Evolutionary conservation across 371 early-diverging fungal species (phyloP), one percentile per base, ranked within the genome.

Genomic region (Chytridiales sp.): DNA sequence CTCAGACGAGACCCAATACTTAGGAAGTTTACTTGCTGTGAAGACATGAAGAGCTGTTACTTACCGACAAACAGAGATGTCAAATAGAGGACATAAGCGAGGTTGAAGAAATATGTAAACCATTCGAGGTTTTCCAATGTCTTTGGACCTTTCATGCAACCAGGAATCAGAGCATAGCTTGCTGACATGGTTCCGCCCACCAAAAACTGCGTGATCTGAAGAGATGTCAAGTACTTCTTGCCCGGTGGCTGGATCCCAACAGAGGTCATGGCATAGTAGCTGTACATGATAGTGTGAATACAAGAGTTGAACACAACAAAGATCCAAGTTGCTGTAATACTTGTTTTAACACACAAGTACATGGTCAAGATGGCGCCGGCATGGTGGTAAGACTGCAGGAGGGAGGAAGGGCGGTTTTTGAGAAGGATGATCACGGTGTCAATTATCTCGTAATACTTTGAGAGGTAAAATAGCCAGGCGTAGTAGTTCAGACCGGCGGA

Each of bases 261-360:
- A 22, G 84, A 85, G 17, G 91, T 90, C 51, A 85, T 71, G 30
- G 88, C 85, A 54, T 92, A 94, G 77, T 93, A 93, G 49, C 75
- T 70, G 74, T 94, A 94, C 94, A 94, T 94, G 78, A 92, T 72
- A 56, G 93, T 85, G 73, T 94, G 94, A 50, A 94, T 88, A 61
- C 91, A 87, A 5, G 91, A 91, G 77, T 92, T 94, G 74, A 89
- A 85, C 40, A 90, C 74, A 40, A 92, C 91, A 69, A 92, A 92
- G 65, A 91, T 85, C 82, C 90, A 90, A 69, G 88, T 87, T 24
- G 89, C 88, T 21, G 88, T 84, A 0, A 90, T 83, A 54, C 78
- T 73, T 66, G 82, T 87, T 62, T 85, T 80, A 67, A 88, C 56
- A 36, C 55, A 52, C 30, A 62, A 38, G 50, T 79, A 87, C 87